Percentiles rank a stretch among this genome's conserved stretches.
Evolutionary conservation across 2,329 filamentous ascomycete genomes (phyloP).

Genomic region (Fusarium denticulatum): DNA sequence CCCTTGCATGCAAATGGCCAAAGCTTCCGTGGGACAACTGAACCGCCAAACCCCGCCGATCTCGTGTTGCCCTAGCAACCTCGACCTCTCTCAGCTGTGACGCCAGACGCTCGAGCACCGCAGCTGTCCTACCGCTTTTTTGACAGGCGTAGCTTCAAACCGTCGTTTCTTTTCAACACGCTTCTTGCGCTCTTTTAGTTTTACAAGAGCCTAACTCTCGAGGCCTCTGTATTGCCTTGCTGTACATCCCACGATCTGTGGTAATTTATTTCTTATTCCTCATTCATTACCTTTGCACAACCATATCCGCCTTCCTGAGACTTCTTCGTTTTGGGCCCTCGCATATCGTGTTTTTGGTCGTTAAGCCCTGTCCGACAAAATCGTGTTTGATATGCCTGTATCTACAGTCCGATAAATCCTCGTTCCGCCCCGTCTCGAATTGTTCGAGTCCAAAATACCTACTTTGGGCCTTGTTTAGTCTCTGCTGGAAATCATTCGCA

Average conservation of each 20-base stretch:
- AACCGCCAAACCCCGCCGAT: constrained; percentile 25
- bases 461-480: constrained; percentile 11
- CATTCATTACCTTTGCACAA: constrained; percentile 4
- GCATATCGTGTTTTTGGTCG: constrained; percentile 19
- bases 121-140: constrained; percentile 38
- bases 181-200: constrained; percentile 24
- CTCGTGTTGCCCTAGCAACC: constrained; percentile 23
- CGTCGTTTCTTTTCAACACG: constrained; percentile 27
- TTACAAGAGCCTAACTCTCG: constrained; percentile 10
- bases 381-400: constrained; percentile 39
- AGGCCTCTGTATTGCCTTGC: constrained; percentile 23
- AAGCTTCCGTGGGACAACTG: constrained; percentile 25
- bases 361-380: constrained; percentile 17
- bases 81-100: constrained; percentile 17
- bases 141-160: constrained; percentile 36
- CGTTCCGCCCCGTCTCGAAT: constrained; percentile 20
- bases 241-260: constrained; percentile 8
- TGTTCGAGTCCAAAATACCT: constrained; percentile 16
- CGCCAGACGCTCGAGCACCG: constrained; percentile 27
- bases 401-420: constrained; percentile 27
- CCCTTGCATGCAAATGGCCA: constrained; percentile 15
- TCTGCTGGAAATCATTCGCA: constrained; percentile 8
- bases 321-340: constrained; percentile 6
- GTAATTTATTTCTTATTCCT: constrained; percentile 15
- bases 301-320: constrained; percentile 2